Evolutionary conservation across 768 basidiomycete species (phyloP).

Genomic region (Collybiopsis confluens): DNA sequence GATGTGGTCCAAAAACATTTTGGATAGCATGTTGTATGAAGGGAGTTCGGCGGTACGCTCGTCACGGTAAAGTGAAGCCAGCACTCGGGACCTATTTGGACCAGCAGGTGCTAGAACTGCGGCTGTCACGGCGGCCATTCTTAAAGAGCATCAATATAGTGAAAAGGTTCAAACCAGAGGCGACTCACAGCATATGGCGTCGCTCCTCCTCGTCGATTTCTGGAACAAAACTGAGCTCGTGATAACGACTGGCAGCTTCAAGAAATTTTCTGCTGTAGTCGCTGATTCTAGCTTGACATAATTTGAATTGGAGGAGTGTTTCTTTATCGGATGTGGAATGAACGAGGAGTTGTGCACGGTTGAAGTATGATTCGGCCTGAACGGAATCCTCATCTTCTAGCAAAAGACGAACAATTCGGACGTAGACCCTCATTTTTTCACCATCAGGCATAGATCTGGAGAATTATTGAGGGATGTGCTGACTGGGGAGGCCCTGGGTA

Average conservation of each 20-base stretch:
- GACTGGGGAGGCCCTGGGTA: background rate
- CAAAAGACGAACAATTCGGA: constrained; percentile 90
- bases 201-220: constrained; percentile 95
- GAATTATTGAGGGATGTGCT: constrained; percentile 8
- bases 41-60: constrained; percentile 80
- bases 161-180: background rate
- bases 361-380: constrained; percentile 97
- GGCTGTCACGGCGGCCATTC: constrained; percentile 89
- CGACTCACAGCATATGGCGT: constrained; percentile 78
- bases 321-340: constrained; percentile 77
- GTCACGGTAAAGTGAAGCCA: constrained; percentile 91
- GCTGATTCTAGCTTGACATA: constrained; percentile 91
- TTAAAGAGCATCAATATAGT: constrained; percentile 22
- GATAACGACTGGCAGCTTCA: constrained; percentile 91
- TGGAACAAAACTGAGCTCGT: constrained; percentile 87
- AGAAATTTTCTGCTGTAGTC: constrained; percentile 91
- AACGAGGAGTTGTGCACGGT: constrained; percentile 87
- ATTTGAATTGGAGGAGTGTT: constrained; percentile 79
- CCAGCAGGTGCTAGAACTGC: constrained; percentile 97
- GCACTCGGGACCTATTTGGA: constrained; percentile 88
- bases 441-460: constrained; percentile 64
- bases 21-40: constrained; percentile 86
- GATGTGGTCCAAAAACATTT: constrained; percentile 99
- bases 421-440: constrained; percentile 86
- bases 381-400: constrained; percentile 96